Percentiles rank a stretch among this genome's conserved stretches.
Conservation (phyloP, 495 filamentous ascomycete species). For the Acidiella bohemica region DNA sequence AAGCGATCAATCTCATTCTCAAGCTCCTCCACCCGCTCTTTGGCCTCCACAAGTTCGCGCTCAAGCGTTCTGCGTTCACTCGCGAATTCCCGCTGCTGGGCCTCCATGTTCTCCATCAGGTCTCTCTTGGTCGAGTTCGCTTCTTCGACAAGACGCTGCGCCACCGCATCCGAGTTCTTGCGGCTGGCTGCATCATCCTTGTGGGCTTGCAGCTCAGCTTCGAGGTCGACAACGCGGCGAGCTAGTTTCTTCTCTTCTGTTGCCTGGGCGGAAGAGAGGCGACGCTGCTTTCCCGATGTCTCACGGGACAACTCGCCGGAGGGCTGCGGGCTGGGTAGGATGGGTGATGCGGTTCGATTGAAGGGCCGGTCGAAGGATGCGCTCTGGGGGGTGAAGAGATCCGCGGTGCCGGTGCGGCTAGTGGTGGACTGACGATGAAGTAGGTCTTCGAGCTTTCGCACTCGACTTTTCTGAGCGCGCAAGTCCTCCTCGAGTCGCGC, state of each 20-base stretch:
- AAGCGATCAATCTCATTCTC: constrained; percentile 83
- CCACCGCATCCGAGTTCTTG: constrained; percentile 47
- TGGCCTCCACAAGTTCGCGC: constrained; percentile 59
- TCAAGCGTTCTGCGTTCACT: constrained; percentile 71
- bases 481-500: constrained; percentile 63
- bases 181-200: constrained; percentile 44
- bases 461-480: constrained; percentile 77
- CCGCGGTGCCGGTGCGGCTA: constrained; percentile 53
- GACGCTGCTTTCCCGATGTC: constrained; percentile 48
- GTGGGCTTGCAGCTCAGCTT: constrained; percentile 57
- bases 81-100: constrained; percentile 74
- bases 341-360: constrained; percentile 9
- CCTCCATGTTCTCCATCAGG: constrained; percentile 86
- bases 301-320: constrained; percentile 44
- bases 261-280: constrained; percentile 54
- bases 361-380: constrained; percentile 36
- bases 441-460: constrained; percentile 84
- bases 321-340: constrained; percentile 20
- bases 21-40: constrained; percentile 63
- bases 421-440: constrained; percentile 73
- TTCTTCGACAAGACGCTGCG: constrained; percentile 61
- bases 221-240: constrained; percentile 62
- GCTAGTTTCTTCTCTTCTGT: constrained; percentile 50
- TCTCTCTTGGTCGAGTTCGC: constrained; percentile 85
- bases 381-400: constrained; percentile 40